These are phyloP conservation scores for Fusarium pseudocircinatum DNA, from an alignment of 2,329 filamentous ascomycete species.

Conservation along the genomic window DNA sequence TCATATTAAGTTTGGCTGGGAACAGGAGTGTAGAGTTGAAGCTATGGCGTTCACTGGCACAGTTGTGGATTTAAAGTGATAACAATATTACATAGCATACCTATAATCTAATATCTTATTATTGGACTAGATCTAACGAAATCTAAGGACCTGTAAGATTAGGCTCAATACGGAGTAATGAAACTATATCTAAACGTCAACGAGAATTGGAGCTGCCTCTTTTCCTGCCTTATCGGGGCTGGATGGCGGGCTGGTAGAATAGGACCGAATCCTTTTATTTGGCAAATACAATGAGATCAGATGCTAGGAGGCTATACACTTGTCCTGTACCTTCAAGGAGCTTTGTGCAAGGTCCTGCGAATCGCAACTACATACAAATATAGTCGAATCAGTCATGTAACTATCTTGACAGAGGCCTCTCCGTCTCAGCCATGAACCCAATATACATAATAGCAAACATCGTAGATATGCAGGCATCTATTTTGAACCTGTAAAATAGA, in stretches of 20 bases:
- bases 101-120: not conserved
- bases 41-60: not conserved
- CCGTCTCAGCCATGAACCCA: not conserved
- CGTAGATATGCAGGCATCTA: not conserved
- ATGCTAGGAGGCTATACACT: not conserved
- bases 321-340: not conserved
- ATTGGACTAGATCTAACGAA: not conserved
- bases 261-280: not conserved
- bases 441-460: slow-evolving; percentile 3
- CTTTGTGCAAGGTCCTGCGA: not conserved
- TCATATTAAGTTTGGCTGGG: not conserved
- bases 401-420: not conserved
- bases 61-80: not conserved
- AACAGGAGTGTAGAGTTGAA: not conserved
- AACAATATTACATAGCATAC: not conserved
- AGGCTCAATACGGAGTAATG: too few relatives aligned
- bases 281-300: not conserved
- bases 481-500: not conserved
- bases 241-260: not conserved
- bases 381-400: not conserved
- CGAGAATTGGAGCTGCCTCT: not conserved
- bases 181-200: not conserved
- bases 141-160: not conserved
- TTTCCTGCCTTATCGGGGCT: not conserved
- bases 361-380: slow-evolving; percentile 4